These are phyloP conservation scores for Chrysopogon serrulatus DNA, from an alignment of 176 grass and related monocot species.

Conservation along the genomic window DNA sequence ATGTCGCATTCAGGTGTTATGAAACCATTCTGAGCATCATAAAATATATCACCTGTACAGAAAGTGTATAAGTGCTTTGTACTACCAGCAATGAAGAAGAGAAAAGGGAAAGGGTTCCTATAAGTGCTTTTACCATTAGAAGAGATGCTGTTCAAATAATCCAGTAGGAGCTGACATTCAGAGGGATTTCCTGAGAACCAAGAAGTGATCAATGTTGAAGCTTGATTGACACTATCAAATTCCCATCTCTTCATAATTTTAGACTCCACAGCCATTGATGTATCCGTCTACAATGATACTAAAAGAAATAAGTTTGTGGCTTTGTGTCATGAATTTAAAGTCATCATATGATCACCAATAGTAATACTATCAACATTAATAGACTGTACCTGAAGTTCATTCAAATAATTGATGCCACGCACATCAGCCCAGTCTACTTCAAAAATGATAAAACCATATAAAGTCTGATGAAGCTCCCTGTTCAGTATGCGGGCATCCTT, in stretches of 20 bases:
- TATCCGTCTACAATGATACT: constrained; percentile 64
- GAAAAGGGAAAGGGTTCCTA: neutral
- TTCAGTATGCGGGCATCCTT: constrained; percentile 74
- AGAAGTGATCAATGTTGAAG: constrained; percentile 55
- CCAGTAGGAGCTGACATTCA: constrained; percentile 53
- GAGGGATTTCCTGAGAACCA: constrained; percentile 65
- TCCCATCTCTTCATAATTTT: constrained; percentile 95
- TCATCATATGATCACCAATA: neutral
- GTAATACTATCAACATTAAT: neutral
- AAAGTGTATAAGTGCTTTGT: constrained; percentile 27
- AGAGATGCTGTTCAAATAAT: constrained; percentile 67
- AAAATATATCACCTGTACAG: constrained; percentile 70
- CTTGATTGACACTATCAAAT: constrained; percentile 88
- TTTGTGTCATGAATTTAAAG: neutral
- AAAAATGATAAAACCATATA: constrained; percentile 96
- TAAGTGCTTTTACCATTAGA: constrained; percentile 41
- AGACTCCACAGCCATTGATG: constrained; percentile 80
- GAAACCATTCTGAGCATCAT: constrained; percentile 65
- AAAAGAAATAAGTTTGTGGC: constrained; percentile 2
- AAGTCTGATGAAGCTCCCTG: constrained; percentile 75
- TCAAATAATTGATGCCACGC: constrained; percentile 89
- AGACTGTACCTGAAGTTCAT: constrained; percentile 88
- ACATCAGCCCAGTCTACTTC: constrained; percentile 85
- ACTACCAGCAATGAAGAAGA: constrained; percentile 22
- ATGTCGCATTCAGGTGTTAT: constrained; percentile 18